A percentile compares a stretch with the other conserved stretches of the same genome.
phyloP scores from a whole-genome alignment of 2,329 filamentous ascomycete genomes.

The Albophoma yamanashiensis region DNA sequence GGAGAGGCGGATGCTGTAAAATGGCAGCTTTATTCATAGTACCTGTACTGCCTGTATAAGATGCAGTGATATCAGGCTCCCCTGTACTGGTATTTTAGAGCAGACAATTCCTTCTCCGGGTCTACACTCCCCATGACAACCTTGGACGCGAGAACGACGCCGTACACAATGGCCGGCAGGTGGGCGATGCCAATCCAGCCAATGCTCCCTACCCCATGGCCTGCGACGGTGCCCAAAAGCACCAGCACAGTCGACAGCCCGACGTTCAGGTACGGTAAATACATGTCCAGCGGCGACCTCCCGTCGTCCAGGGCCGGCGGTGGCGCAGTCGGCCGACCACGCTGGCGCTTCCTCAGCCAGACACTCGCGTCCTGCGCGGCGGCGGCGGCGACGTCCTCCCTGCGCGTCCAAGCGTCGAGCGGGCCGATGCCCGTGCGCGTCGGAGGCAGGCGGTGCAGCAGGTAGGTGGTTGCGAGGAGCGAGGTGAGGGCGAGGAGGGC shows the following conservation, averaged over 20 bases:
- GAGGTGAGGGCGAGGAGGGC: conserved; percentile 51
- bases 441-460: conserved; percentile 45
- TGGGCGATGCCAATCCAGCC: conserved; percentile 34
- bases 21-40: neutral
- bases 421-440: conserved; percentile 39
- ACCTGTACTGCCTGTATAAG: neutral
- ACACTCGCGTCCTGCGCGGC: conserved; percentile 1
- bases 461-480: conserved; percentile 50
- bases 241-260: conserved; percentile 42
- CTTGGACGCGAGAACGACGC: conserved; percentile 49
- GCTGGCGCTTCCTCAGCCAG: conserved; percentile 1
- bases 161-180: conserved; percentile 48
- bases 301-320: conserved; percentile 4
- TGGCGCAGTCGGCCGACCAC: conserved; percentile 8
- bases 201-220: conserved; percentile 19
- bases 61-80: conserved; percentile 37
- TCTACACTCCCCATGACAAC: conserved; percentile 58
- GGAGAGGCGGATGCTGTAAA: neutral
- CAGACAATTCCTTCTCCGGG: conserved; percentile 51
- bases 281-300: conserved; percentile 40
- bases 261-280: conserved; percentile 50
- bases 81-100: conserved; percentile 55
- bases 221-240: conserved; percentile 30
- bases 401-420: conserved; percentile 33
- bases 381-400: conserved; percentile 11